Evolutionary conservation across 371 early-diverging fungal species (phyloP), one percentile per base, ranked within the genome.

Genomic region (Apophysomyces sp.): DNA sequence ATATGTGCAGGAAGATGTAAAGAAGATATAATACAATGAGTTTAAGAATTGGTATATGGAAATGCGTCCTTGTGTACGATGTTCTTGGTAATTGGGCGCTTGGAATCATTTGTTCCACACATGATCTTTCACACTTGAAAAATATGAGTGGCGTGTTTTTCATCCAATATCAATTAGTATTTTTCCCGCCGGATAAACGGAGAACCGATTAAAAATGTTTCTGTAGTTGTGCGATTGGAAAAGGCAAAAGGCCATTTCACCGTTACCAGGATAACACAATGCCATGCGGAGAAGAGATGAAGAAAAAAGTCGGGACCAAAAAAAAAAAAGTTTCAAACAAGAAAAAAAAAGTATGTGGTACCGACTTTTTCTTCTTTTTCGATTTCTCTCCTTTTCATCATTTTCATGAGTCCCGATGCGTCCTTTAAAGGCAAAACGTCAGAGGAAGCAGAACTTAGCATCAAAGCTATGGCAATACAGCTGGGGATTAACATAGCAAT

Each of bases 391-490:
- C 11, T 34, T 34, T 8, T 1, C 13, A 34, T 11, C 8, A 34
- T 13, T 55, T 55, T 31, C 55, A 24, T 55, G 55, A 12, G 31
- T 31, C 36, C 54, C 49, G 65, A 72, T 63, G 66, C 67, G 15
- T 64, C 73, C 4, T 69, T 69, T 57, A 60, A 71, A 31, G 66
- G 69, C 26, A 76, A 75, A 52, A 68, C 67, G 54, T 58, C 62
- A 32, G 63, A 76, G 36, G 79, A 79, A 66, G 72, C 76, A 7
- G 53, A 67, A 7, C 62, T 79, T n/a, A 72, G 72, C n/a, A 51
- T 79, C 9, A 63, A 67, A 31, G 71, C 81, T 7, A 72, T 85
- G 67, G 85, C 72, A 3, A 72, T 74, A 21, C 82, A 85, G 63
- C 57, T 85, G 29, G 78, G 73, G 29, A 76, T 81, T 55, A 85